These are phyloP conservation scores for Neopestalotiopsis rosae DNA, from an alignment of 2,329 filamentous ascomycete genomes.

Conservation along the genomic window DNA sequence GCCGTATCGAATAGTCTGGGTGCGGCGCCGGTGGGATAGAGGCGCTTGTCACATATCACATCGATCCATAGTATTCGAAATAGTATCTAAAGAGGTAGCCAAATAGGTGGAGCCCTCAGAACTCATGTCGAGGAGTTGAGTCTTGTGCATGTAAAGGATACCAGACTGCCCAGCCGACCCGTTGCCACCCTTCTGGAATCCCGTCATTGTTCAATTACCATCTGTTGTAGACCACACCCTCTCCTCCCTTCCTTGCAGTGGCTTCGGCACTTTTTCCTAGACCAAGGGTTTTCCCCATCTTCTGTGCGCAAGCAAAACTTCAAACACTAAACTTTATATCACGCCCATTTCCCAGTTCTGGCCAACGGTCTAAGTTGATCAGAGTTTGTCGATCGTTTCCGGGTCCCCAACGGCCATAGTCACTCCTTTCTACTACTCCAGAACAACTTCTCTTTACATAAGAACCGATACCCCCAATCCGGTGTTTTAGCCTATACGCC, in stretches of 20 bases:
- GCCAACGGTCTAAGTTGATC: not conserved
- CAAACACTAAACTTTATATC: conserved; percentile 11
- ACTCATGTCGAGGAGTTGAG: not conserved
- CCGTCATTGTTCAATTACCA: not conserved
- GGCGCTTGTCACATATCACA: not conserved
- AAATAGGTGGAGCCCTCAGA: not conserved
- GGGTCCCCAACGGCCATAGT: not conserved
- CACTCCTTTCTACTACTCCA: not conserved
- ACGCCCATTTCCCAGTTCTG: not conserved
- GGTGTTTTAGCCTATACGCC: not conserved
- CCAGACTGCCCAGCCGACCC: not conserved
- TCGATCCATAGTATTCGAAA: not conserved
- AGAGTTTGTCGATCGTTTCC: conserved; percentile 8
- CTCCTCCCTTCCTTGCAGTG: not conserved
- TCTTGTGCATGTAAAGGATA: not conserved
- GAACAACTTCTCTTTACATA: not conserved
- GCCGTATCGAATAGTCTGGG: not conserved
- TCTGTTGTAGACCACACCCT: not conserved
- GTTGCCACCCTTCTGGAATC: not conserved
- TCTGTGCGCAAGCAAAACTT: not conserved
- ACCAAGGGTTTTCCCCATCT: conserved; percentile 4
- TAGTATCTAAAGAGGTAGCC: not conserved
- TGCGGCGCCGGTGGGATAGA: not conserved
- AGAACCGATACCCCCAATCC: not conserved
- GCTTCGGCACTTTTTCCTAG: not conserved